phyloP scores from a whole-genome alignment of 306 rosid genomes.

The Styphnolobium japonicum region DNA sequence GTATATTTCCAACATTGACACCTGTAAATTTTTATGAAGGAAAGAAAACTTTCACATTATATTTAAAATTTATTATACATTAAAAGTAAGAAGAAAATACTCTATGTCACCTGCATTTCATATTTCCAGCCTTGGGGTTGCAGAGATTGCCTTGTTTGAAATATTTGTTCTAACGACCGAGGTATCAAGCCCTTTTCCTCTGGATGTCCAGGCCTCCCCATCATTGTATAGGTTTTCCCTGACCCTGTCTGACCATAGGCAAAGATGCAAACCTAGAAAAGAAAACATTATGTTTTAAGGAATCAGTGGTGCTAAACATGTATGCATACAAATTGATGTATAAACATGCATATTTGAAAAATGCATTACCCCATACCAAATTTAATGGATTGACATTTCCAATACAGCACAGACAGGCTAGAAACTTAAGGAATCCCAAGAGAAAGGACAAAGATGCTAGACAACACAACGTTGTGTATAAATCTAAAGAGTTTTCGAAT shows the following conservation, averaged over 20 bases:
- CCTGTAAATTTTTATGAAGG: slow-evolving; percentile 40
- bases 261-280: slow-evolving; percentile 88
- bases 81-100: neutral
- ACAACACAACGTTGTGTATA: neutral
- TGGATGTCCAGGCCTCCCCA: slow-evolving; percentile 83
- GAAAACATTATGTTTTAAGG: slow-evolving; percentile 26
- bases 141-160: slow-evolving; percentile 78
- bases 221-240: slow-evolving; percentile 98
- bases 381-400: neutral
- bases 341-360: neutral
- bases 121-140: slow-evolving; percentile 93
- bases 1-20: slow-evolving; percentile 96
- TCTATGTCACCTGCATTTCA: slow-evolving; percentile 84
- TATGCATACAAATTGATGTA: neutral
- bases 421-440: neutral
- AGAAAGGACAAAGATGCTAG: neutral
- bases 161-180: slow-evolving; percentile 89
- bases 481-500: neutral
- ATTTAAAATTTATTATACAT: neutral
- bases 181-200: slow-evolving; percentile 91
- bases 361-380: neutral
- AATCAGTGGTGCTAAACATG: neutral
- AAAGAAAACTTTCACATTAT: neutral
- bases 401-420: neutral
- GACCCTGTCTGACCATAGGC: slow-evolving; percentile 99